phyloP scores from a whole-genome alignment of 2,329 filamentous ascomycete genomes.

The Stenocarpella maydis region DNA sequence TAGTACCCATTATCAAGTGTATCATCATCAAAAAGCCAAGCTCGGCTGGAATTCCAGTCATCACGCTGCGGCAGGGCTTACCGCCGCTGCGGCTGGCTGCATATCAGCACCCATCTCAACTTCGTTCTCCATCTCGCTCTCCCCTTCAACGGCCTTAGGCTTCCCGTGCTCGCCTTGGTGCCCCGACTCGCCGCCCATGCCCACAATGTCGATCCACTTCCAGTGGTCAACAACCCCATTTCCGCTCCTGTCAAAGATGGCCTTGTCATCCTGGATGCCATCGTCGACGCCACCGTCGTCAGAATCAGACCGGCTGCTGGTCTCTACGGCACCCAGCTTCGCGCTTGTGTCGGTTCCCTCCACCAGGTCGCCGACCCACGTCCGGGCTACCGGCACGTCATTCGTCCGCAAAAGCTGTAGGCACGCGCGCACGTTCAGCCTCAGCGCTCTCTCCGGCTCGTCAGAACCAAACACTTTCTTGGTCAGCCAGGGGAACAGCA shows the following conservation, averaged over 20 bases:
- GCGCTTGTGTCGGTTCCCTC: slow-evolving; percentile 54
- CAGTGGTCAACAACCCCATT: slow-evolving; percentile 53
- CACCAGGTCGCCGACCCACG: slow-evolving; percentile 57
- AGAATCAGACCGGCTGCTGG: slow-evolving; percentile 13
- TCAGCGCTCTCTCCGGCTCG: slow-evolving; percentile 65
- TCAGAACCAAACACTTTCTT: slow-evolving; percentile 65
- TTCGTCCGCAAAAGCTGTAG: slow-evolving; percentile 64
- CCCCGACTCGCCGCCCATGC: slow-evolving; percentile 50
- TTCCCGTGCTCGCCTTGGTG: slow-evolving; percentile 36
- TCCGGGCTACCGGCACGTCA: slow-evolving; percentile 57
- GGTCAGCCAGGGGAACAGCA: slow-evolving; percentile 79
- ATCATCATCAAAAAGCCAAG: not conserved
- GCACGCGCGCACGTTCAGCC: slow-evolving; percentile 66
- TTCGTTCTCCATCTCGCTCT: slow-evolving; percentile 47
- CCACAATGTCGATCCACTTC: slow-evolving; percentile 62
- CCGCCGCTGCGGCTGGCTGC: not conserved
- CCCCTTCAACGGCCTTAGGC: slow-evolving; percentile 38
- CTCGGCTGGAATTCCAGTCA: too few species aligned
- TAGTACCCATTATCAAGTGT: not conserved
- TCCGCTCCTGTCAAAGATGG: slow-evolving; percentile 57
- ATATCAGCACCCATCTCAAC: slow-evolving; percentile 42
- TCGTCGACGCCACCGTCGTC: slow-evolving; percentile 42
- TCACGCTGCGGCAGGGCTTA: slow-evolving; percentile 7
- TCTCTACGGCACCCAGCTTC: slow-evolving; percentile 40
- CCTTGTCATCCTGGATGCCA: slow-evolving; percentile 56